Evolutionary conservation across 768 basidiomycete genomes (phyloP).

Genomic region (Lactarius sanguifluus): DNA sequence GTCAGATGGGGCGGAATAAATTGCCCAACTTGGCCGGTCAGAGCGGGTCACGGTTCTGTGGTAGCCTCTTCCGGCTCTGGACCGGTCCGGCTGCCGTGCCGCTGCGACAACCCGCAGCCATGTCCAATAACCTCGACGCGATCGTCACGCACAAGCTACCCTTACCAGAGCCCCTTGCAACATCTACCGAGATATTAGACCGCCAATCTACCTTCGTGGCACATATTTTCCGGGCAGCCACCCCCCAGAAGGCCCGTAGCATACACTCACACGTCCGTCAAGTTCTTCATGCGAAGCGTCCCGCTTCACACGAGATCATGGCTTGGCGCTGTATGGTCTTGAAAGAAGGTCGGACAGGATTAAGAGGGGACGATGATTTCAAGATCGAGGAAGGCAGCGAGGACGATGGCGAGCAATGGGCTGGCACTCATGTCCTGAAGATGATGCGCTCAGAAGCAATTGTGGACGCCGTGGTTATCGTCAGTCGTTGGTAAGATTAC

Average conservation of each 20-base stretch:
- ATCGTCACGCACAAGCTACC: constrained; percentile 51
- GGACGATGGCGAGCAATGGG: constrained; percentile 81
- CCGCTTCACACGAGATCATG: constrained; percentile 68
- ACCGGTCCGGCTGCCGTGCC: neutral
- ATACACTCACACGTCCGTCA: constrained; percentile 53
- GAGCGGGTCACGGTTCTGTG: too few species aligned
- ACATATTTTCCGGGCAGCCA: constrained; percentile 55
- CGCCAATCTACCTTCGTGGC: constrained; percentile 72
- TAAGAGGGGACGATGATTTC: constrained; percentile 76
- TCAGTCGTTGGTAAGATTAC: constrained; percentile 65
- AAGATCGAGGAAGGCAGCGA: constrained; percentile 59
- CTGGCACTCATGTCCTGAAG: constrained; percentile 58
- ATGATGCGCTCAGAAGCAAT: constrained; percentile 69
- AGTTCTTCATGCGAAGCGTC: constrained; percentile 55
- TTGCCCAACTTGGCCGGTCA: too few species aligned
- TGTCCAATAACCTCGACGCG: constrained; percentile 50
- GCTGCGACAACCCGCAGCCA: neutral
- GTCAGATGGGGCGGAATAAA: neutral
- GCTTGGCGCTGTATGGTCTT: constrained; percentile 81
- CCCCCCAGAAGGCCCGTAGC: constrained; percentile 50
- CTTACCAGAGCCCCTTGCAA: constrained; percentile 47
- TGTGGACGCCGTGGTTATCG: constrained; percentile 77
- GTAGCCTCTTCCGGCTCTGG: neutral
- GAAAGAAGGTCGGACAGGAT: constrained; percentile 61
- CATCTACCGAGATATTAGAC: constrained; percentile 75